Evolutionary conservation across 202 grass and related monocot genomes (phyloP), one percentile per base, ranked within the genome.

Genomic region (Digitaria exilis): DNA sequence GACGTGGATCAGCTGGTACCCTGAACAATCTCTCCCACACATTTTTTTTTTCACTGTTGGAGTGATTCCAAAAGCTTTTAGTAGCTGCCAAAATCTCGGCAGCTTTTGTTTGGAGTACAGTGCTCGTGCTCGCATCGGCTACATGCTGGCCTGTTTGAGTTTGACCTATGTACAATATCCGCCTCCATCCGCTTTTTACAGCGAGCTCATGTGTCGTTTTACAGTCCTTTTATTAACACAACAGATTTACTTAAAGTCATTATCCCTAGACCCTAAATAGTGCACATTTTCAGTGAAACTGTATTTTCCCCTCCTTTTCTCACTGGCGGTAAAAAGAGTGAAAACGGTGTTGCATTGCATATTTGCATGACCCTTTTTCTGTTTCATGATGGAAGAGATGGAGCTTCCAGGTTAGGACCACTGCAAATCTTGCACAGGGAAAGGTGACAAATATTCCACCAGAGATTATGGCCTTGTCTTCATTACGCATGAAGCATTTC

Each of bases 51-150:
- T 31, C 43, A 46, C 77, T 86, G 48, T 37, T 74, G 25, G 19
- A 75, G 55, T 29, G 77, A 86, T 86, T 86, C 77, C 69, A 67
- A 80, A 80, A 80, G 59, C 69, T 58, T 80, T 67, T 35, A 21
- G 50, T 75, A 46, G 26, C 60, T 75, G 84, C 39, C 84, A 80
- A 73, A 65, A 50, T 37, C 57, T 39, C 75, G 77, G 29, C 84
- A 81, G 84, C 77, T 60, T 86, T 75, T 86, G 61, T 45, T 66
- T 65, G 25, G 30, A 15, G 69, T 9, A 75, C 69, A 56, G 77
- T 59, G 25, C 60, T 67, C 61, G 46, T 76, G 71, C 62, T 68
- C 37, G 55, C 72, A 48, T 51, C 59, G 21, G 69, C 24, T 68
- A 24, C 45, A 72, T 75, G 69, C 73, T 74, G 48, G 4, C 11